Evolutionary conservation across 2,329 filamentous ascomycete species (phyloP).

Genomic region (Fonsecaea erecta): DNA sequence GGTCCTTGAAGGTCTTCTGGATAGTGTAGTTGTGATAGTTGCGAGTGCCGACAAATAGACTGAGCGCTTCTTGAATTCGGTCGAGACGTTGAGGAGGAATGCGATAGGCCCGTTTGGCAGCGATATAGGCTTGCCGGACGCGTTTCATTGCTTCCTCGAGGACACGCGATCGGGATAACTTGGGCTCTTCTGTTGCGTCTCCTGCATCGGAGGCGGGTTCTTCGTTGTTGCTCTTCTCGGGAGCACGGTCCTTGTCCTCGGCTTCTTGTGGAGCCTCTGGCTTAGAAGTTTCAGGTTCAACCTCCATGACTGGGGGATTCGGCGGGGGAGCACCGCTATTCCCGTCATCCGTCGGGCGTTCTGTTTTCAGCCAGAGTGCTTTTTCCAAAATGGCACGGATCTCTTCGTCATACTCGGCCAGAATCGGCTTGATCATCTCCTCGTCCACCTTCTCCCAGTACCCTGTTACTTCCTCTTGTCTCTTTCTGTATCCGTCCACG

Average conservation of each 20-base stretch:
- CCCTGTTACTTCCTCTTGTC: conserved; percentile 75
- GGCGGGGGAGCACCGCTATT: neutral
- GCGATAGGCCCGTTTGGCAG: conserved; percentile 83
- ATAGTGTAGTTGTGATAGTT: conserved; percentile 99
- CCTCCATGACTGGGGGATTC: conserved; percentile 1
- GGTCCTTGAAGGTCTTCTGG: conserved; percentile 78
- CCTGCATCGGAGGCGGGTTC: conserved; percentile 12
- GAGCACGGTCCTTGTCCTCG: neutral
- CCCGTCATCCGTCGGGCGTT: neutral
- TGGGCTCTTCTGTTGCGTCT: conserved; percentile 13
- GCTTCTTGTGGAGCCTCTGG: neutral
- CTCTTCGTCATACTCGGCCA: conserved; percentile 52
- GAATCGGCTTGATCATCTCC: conserved; percentile 73
- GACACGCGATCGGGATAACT: conserved; percentile 42
- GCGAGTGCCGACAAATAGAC: conserved; percentile 77
- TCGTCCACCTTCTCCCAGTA: conserved; percentile 87
- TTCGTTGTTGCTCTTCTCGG: conserved; percentile 15
- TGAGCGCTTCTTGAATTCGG: conserved; percentile 75
- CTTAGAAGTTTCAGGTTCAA: conserved; percentile 23
- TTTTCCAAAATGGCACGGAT: conserved; percentile 45
- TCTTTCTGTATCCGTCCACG: conserved; percentile 67
- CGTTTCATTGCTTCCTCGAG: conserved; percentile 70
- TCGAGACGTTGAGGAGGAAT: conserved; percentile 72
- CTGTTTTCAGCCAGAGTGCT: conserved; percentile 46
- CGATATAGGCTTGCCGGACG: conserved; percentile 79